Base-by-base conservation (phyloP, 139 green algal genomes). In the Chlamydomonas sp. region DNA sequence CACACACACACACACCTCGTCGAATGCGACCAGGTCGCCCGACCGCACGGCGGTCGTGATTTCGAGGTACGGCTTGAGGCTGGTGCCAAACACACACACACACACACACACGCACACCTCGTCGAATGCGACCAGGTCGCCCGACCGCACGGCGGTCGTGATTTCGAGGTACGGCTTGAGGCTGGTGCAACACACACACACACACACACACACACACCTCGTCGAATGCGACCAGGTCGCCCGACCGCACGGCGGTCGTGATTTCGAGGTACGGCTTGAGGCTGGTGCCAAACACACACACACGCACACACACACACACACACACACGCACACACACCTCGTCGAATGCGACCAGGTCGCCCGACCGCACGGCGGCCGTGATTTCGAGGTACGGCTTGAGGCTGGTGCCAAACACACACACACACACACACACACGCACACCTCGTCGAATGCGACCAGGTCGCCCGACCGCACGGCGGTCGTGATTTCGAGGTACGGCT, bases 241-340 rank as follows among this genome's bases (percentile, higher is more conserved):
- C 94, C 2, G 72, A 70, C 33, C 93, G 84, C 69, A 98, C 93
- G 24, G 87, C 83, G 64, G 83, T 73, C 6, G 92, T 88, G 16
- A 99, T 80, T 37, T 89, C 78, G 58, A 97, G 91, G 83, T 98
- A 99, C 26, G 94, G 90, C 72, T 69, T 38, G 76, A 99, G 82
- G 29, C 16, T 63, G 16, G 54, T 63, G 22, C 24, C 16, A 63
- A 16, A 34, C 16, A 63, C 29, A 24, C 6, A 16, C 54, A 16
- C 16, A 58, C 38, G 22, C 1, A 49, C 6, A n/a, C 64, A 37
- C 39, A 1, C 64, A 38, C 2, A 54, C 43, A 13, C 43, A 54
- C 43, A 54, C 43, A 54, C 43, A 54, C 13, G 43, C 16, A 54
- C 43, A 13, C 43, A 26, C 31, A 76, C 74, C 74, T 70, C n/a